Conservation (phyloP, 2,329 filamentous ascomycete genomes). For the Aureobasidium sp. region DNA sequence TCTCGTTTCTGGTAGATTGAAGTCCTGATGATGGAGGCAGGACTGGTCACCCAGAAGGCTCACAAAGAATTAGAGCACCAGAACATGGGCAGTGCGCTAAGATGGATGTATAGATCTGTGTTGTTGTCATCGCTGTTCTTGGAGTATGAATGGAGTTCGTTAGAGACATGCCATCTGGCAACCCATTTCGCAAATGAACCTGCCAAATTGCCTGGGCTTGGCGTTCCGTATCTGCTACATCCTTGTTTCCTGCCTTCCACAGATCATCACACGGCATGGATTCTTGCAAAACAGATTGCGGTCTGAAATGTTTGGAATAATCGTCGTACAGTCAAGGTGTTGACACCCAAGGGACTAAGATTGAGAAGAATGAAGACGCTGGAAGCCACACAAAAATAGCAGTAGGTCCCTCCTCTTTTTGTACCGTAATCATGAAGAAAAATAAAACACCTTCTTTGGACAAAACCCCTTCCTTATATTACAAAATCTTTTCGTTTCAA, state of each 20-base stretch:
- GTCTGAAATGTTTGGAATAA: background rate
- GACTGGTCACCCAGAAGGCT: background rate
- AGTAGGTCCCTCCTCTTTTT: background rate
- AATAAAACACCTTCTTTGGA: no score
- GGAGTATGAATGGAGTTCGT: background rate
- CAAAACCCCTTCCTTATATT: background rate
- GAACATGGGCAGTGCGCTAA: background rate
- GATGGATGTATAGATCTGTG: background rate
- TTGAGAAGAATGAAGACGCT: conserved; percentile 11
- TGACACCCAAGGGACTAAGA: background rate
- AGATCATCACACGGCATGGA: background rate
- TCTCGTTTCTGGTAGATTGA: background rate
- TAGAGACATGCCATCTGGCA: background rate
- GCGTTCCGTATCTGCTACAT: background rate
- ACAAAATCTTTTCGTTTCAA: background rate
- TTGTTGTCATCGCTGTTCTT: background rate
- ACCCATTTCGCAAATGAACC: background rate
- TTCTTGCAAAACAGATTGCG: background rate
- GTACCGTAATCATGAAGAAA: background rate
- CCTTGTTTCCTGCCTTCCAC: background rate
- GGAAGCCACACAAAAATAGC: conserved; percentile 6
- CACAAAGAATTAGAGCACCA: background rate
- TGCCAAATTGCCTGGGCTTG: background rate
- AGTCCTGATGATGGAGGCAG: background rate
- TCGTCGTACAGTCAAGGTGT: conserved; percentile 2